A percentile compares a stretch with the other conserved stretches of the same genome.
These are phyloP conservation scores for Ascochyta lentis DNA, from an alignment of 2,329 filamentous ascomycete species.

Conservation along the genomic window DNA sequence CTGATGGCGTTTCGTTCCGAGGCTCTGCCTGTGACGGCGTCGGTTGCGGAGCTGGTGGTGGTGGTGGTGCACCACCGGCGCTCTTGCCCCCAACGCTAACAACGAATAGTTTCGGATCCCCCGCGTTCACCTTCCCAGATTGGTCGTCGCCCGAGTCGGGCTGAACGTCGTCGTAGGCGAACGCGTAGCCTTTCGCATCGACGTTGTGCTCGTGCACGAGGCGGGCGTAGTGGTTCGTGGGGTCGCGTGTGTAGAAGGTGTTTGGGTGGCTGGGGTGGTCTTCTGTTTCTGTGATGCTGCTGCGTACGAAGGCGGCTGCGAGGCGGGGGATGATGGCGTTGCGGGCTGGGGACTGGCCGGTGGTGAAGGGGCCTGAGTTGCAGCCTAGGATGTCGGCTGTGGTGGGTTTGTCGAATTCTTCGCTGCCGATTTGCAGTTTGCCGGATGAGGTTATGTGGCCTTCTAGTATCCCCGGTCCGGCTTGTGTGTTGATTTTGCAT, in stretches of 20 bases:
- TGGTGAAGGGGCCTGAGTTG: slow-evolving; percentile 12
- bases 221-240: slow-evolving; percentile 13
- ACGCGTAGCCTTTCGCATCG: slow-evolving; percentile 10
- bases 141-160: slow-evolving; percentile 6
- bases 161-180: slow-evolving; percentile 16
- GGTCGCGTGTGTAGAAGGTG: slow-evolving; percentile 12
- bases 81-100: slow-evolving; percentile 11
- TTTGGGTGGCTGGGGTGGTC: slow-evolving; percentile 1
- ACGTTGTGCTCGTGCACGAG: slow-evolving; percentile 15
- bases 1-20: background rate
- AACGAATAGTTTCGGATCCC: slow-evolving; percentile 9
- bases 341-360: slow-evolving; percentile 1
- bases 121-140: slow-evolving; percentile 13
- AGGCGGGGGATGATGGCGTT: slow-evolving; percentile 16
- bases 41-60: background rate
- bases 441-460: slow-evolving; percentile 6
- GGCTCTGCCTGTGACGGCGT: background rate
- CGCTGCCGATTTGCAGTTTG: slow-evolving; percentile 7
- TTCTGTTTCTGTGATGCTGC: slow-evolving; percentile 1
- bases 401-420: slow-evolving; percentile 11
- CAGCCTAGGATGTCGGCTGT: slow-evolving; percentile 14
- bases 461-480: slow-evolving; percentile 4
- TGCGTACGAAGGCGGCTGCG: slow-evolving; percentile 9
- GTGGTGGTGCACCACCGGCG: background rate
- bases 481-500: slow-evolving; percentile 11